Percentiles rank a stretch among this genome's conserved stretches.
Conservation (phyloP, 495 filamentous ascomycete species). For the Aspergillus nidulans region DNA sequence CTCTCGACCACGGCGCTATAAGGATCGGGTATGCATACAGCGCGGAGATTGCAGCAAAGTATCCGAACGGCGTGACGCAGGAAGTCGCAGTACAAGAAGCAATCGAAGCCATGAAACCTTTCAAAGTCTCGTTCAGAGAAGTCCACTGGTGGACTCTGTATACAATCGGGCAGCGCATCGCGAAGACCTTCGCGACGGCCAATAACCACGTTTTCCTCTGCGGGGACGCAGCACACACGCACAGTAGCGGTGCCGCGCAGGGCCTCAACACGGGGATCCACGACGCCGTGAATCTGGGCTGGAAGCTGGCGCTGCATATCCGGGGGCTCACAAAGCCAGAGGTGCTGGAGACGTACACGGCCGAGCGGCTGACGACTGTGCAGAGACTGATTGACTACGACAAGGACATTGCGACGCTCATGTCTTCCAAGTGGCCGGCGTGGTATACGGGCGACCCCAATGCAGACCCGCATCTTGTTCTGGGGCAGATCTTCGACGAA, state of each 20-base stretch:
- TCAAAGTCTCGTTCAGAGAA: constrained; percentile 37
- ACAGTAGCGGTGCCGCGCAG: constrained; percentile 44
- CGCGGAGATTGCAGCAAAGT: constrained; percentile 34
- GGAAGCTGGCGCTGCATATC: constrained; percentile 43
- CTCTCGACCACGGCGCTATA: constrained; percentile 44
- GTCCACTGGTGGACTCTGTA: constrained; percentile 57
- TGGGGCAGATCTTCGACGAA: constrained; percentile 8
- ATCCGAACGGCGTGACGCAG: constrained; percentile 17
- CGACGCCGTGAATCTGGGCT: constrained; percentile 45
- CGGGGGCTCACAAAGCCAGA: constrained; percentile 24
- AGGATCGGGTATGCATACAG: constrained; percentile 52
- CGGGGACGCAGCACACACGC: constrained; percentile 49
- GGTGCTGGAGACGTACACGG: constrained; percentile 38
- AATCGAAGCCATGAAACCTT: constrained; percentile 42
- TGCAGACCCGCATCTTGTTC: background rate
- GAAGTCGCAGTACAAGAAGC: constrained; percentile 36
- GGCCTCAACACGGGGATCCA: constrained; percentile 50
- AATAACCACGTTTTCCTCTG: constrained; percentile 40
- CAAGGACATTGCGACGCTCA: constrained; percentile 26
- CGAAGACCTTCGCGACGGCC: constrained; percentile 30
- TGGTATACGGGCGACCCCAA: background rate
- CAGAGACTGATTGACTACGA: constrained; percentile 45
- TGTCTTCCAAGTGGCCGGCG: constrained; percentile 5
- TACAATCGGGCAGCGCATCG: constrained; percentile 44
- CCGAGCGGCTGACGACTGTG: constrained; percentile 37